Evolutionary conservation across 495 filamentous ascomycete species (phyloP), one percentile per base, ranked within the genome.

Genomic region (Xylaria acuta): DNA sequence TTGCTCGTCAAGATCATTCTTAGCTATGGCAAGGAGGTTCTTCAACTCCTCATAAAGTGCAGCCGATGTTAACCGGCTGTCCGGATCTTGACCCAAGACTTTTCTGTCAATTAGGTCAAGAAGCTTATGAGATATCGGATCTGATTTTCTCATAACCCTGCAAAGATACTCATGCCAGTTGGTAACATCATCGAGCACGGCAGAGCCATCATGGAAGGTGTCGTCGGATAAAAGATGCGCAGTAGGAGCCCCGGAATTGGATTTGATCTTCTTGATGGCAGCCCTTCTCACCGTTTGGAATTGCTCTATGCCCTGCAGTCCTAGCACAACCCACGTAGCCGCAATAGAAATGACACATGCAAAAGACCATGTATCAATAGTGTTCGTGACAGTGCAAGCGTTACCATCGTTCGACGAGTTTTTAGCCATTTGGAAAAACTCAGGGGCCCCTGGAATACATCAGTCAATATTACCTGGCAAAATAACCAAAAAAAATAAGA

Each of bases 331-430:
- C 82, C 83, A 85, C 1, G 83, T 84, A 5, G 80, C 83, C 14
- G 80, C 79, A 12, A 80, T 70, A 2, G 83, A 85, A 22, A 85
- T 72, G 12, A 85, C 81, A 75, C 83, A 85, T 1, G 80, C 83
- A 63, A 84, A 74, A 12, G 82, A 83, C 82, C 83, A 84, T 4
- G 75, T 82, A 66, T 84, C 82, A 54, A 83, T 79, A 40, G 74
- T 75, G 68, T 82, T 82, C 7, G 71, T 68, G 25, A 81, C 75
- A 12, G 45, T 73, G 40, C 12, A 71, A 63, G 32, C 64, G 45
- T 64, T 75, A 68, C 18, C 54, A 22, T 32, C 54, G 14, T 34
- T 58, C 12, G 30, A 18, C 16, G 1, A 18, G 1, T 7, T 36
- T 18, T 9, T 32, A 20, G 4, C 14, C 54, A 34, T 58, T 34